Percentiles rank a stretch among this genome's conserved stretches.
Evolutionary conservation across 2,329 filamentous ascomycete genomes (phyloP).

Genomic region (Tolypocladium tundrense): DNA sequence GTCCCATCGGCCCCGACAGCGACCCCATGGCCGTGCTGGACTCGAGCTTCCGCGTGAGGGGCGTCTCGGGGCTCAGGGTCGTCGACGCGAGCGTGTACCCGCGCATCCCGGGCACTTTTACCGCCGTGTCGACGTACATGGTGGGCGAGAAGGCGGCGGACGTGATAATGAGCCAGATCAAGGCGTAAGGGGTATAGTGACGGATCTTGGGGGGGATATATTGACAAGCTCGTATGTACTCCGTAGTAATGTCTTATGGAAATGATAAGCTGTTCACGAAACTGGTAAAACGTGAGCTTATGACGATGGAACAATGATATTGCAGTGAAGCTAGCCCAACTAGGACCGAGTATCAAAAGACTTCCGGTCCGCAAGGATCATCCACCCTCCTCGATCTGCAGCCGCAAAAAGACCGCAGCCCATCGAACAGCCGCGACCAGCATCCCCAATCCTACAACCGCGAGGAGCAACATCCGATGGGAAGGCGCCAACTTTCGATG

Average conservation of each 20-base stretch:
- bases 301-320: no score
- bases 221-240: no score
- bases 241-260: no score
- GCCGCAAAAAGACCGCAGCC: neutral
- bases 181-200: neutral
- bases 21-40: conserved; percentile 47
- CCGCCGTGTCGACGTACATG: conserved; percentile 40
- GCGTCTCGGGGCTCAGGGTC: conserved; percentile 41
- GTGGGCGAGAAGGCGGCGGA: conserved; percentile 43
- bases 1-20: conserved; percentile 40
- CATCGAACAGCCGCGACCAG: neutral
- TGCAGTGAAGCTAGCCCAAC: no score
- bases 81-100: conserved; percentile 49
- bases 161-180: conserved; percentile 6
- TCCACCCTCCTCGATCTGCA: no score
- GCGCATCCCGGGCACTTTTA: conserved; percentile 37
- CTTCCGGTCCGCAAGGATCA: no score
- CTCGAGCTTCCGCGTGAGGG: conserved; percentile 41
- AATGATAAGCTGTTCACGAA: no score
- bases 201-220: neutral
- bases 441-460: neutral
- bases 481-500: neutral
- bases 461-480: neutral
- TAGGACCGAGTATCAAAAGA: no score
- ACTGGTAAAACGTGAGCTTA: no score